Evolutionary conservation across 2,329 filamentous ascomycete genomes (phyloP), one percentile per base, ranked within the genome.

Genomic region (Penicillium decumbens): DNA sequence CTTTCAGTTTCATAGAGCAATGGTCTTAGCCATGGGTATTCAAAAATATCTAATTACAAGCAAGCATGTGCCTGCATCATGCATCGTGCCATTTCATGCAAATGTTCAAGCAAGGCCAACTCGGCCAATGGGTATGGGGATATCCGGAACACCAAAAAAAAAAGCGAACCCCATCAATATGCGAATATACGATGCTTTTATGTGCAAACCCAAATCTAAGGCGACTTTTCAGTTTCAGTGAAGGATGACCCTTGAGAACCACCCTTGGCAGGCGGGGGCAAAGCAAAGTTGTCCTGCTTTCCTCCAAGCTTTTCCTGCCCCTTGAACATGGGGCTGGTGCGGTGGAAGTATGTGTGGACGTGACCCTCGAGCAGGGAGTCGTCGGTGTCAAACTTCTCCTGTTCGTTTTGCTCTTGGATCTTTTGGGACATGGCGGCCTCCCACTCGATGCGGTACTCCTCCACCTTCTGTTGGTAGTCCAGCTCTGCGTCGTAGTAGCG

Each of bases 401-500:
- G 53, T 44, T 59, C 55, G 20, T 72, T 72, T 64, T 81, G 78
- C 66, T 82, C 80, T 29, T 71, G 65, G 3, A 66, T 57, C 60
- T 77, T 78, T 51, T 72, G 69, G 23, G 75, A 72, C 72, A 75
- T 71, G 18, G 65, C 67, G 4, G 63, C 57, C 50, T 83, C 80
- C 71, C 77, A 79, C 55, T 80, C 76, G 27, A 75, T 70, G 72
- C 82, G 77, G 80, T 95, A 87, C 68, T 96, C 92, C 61, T 84
- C 80, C 55, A 96, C 87, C 78, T 89, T 91, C 68, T 85, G 79
- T 74, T 87, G 81, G 75, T 87, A 89, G 77, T 97, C 92, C 43
- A 84, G 75, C 55, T 88, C 84, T 6, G 90, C 83, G 70, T 96
- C 77, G 75, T 96, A 97, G 66, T 80, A 69, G 77, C 93, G 95